Evolutionary conservation across 345 rosid genomes (phyloP), one percentile per base, ranked within the genome.

Genomic region (Camelina neglecta): DNA sequence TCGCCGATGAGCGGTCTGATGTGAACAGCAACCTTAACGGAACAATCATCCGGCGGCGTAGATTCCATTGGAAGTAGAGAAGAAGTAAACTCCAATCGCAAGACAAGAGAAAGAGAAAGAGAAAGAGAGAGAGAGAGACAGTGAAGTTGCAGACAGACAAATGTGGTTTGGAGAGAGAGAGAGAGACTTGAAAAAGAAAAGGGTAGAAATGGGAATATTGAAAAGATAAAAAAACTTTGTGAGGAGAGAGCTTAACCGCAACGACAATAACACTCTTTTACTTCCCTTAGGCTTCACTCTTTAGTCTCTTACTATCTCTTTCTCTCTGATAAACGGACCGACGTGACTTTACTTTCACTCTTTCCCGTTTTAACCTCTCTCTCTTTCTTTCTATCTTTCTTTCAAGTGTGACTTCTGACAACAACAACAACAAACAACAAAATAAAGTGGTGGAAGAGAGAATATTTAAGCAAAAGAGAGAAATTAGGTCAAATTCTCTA

Each of bases 11-110:
- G 93, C 12, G 99, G 99, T 74, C 99, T 85, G n/a, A 96, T 75
- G 59, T 96, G 99, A 57, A 96, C 97, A 11, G 99, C 94, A 65
- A 96, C 99, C 75, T 93, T 96, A 23, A 96, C 98, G 56, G 94
- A 96, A 41, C 99, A 96, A 77, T 91, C 92, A 85, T 91, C 97
- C 0, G 85, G 84, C 45, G 78, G 62, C 65, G 80, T 69, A 54
- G 87, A 82, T 78, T 86, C 89, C 91, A 87, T 85, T 44, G 64
- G 8, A 21, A 42, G 60, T 38, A 67, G 44, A 38, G 80, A 53
- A 21, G 23, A 55, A 54, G 24, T 64, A 67, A 67, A 44, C 65
- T 60, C 36, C 49, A 41, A 72, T n/a, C 31, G 53, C 16, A 13
- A 48, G 21, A 48, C 0, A n/a, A 48, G 51, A 47, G 51, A 48